Evolutionary conservation across 352 stramenopile genomes (phyloP).

Genomic region (Globisporangium radiosum): DNA sequence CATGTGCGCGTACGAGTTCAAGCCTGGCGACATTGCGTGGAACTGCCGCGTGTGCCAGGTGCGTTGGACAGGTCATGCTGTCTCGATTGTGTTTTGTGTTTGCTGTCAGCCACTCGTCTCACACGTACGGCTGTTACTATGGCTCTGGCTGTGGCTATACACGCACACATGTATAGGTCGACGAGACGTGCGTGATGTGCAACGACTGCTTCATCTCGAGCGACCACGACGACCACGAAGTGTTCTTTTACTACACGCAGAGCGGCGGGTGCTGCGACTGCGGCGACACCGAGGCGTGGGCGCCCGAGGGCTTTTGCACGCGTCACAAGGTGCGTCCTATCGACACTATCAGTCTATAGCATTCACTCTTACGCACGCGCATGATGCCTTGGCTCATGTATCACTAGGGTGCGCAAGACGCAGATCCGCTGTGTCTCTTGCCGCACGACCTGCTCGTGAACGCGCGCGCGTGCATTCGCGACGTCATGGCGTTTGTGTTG

Average conservation of each 20-base stretch:
- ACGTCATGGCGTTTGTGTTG: conserved; percentile 67
- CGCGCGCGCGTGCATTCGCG: conserved; percentile 47
- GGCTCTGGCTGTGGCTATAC: not conserved
- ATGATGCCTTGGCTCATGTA: not conserved
- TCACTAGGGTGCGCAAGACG: conserved; percentile 61
- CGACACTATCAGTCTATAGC: no score
- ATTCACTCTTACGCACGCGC: not conserved
- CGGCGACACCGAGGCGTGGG: conserved; percentile 95
- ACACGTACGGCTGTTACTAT: not conserved
- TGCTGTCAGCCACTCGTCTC: no score
- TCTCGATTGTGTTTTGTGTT: no score
- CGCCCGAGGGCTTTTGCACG: conserved; percentile 91
- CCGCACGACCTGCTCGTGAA: conserved; percentile 48
- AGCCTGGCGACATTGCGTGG: conserved; percentile 96
- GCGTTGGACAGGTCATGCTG: no score
- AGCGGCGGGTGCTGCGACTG: conserved; percentile 98
- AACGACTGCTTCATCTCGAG: conserved; percentile 95
- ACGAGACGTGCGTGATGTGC: conserved; percentile 95
- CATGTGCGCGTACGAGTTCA: conserved; percentile 93
- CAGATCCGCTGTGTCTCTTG: conserved; percentile 50
- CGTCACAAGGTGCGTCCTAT: conserved; percentile 75
- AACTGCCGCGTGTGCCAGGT: conserved; percentile 90
- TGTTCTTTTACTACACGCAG: conserved; percentile 93
- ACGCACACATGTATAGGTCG: conserved; percentile 64
- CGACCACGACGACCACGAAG: conserved; percentile 92